Conservation (phyloP, 805 yeast genomes). For the Suhomyces xylopsoci region DNA sequence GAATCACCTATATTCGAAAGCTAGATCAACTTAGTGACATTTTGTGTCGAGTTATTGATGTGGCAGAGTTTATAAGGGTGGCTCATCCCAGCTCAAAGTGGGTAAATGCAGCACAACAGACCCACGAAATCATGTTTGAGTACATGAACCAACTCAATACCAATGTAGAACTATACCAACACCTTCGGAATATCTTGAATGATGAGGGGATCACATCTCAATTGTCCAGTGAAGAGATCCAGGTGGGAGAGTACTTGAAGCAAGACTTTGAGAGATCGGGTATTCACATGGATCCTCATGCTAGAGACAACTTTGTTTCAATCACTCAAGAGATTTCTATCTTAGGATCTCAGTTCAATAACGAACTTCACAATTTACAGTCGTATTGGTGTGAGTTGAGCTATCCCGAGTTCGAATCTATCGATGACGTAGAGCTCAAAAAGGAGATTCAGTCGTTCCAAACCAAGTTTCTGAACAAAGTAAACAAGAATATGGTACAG, state of each 20-base stretch:
- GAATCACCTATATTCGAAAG: slow-evolving; percentile 49
- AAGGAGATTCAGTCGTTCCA: slow-evolving; percentile 26
- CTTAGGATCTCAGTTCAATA: slow-evolving; percentile 73
- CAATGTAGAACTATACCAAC: slow-evolving; percentile 63
- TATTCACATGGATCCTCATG: slow-evolving; percentile 66
- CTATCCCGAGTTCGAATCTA: slow-evolving; percentile 25
- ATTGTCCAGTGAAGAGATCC: slow-evolving; percentile 69
- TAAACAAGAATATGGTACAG: slow-evolving; percentile 10
- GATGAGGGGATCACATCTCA: slow-evolving; percentile 26
- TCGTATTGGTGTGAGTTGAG: slow-evolving; percentile 37
- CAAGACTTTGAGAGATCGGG: slow-evolving; percentile 92
- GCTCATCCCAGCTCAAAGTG: slow-evolving; percentile 76
- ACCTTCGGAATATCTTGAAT: slow-evolving; percentile 54
- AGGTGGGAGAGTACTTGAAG: slow-evolving; percentile 76
- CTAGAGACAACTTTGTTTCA: slow-evolving; percentile 67
- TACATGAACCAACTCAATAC: slow-evolving; percentile 93
- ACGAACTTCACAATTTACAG: slow-evolving; percentile 39
- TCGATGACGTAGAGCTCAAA: slow-evolving; percentile 20
- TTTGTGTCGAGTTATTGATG: slow-evolving; percentile 87
- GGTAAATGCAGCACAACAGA: slow-evolving; percentile 76
- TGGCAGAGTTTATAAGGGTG: slow-evolving; percentile 88
- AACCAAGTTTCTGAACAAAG: slow-evolving; percentile 17
- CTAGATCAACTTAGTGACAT: slow-evolving; percentile 85
- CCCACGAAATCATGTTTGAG: slow-evolving; percentile 86
- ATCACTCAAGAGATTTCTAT: slow-evolving; percentile 78